A percentile compares a stretch with the other conserved stretches of the same genome.
These are phyloP conservation scores for Daldinia loculata DNA, from an alignment of 495 filamentous ascomycete genomes.

Conservation along the genomic window DNA sequence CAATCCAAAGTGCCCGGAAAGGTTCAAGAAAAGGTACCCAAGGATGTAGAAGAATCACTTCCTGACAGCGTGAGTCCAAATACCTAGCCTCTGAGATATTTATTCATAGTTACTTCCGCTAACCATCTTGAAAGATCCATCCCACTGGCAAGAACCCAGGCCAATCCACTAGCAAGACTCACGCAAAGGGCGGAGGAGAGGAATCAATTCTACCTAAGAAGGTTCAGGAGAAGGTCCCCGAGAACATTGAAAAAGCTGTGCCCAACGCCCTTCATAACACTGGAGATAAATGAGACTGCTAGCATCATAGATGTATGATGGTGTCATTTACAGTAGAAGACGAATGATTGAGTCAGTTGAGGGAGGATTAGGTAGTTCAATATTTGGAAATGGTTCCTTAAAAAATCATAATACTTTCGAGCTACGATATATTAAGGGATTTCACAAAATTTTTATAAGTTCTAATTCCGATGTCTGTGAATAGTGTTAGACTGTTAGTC, in stretches of 20 bases:
- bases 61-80: conserved; percentile 14
- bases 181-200: conserved; percentile 29
- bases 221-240: conserved; percentile 31
- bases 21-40: conserved; percentile 23
- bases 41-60: conserved; percentile 16
- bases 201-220: conserved; percentile 31
- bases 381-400: background rate
- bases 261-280: conserved; percentile 27
- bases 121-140: conserved; percentile 11
- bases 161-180: conserved; percentile 25
- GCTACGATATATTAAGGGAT: background rate
- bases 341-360: background rate
- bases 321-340: background rate
- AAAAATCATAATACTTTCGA: background rate
- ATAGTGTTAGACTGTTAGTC: background rate
- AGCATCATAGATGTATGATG: conserved; percentile 2
- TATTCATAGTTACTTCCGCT: background rate
- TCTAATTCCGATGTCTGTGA: background rate
- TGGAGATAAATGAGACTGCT: conserved; percentile 16
- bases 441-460: background rate
- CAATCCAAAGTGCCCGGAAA: conserved; percentile 27
- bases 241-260: conserved; percentile 27
- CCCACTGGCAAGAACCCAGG: conserved; percentile 6
- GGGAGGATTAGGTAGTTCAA: background rate
- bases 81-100: background rate